These are phyloP conservation scores for Pyricularia pennisetigena DNA, from an alignment of 2,329 filamentous ascomycete species.

Conservation along the genomic window DNA sequence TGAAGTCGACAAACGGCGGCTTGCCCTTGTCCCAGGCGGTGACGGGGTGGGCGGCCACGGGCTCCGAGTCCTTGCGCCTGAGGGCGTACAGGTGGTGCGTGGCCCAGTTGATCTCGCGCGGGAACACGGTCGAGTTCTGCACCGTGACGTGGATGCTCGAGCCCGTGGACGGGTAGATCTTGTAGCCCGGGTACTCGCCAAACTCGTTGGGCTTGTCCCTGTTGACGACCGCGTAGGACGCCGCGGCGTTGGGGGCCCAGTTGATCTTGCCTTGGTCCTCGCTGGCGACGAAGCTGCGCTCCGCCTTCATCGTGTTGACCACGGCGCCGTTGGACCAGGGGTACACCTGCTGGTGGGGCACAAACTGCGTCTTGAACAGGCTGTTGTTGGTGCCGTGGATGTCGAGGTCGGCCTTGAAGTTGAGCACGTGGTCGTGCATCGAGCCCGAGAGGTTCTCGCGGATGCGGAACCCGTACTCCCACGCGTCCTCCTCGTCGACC, in stretches of 20 bases:
- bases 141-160: constrained; percentile 10
- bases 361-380: constrained; percentile 10
- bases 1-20: constrained; percentile 1
- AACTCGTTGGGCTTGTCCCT: constrained; percentile 20
- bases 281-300: neutral
- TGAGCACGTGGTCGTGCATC: constrained; percentile 21
- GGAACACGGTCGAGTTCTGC: constrained; percentile 3
- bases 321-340: constrained; percentile 1
- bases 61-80: constrained; percentile 3
- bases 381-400: constrained; percentile 18
- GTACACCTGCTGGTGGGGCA: neutral
- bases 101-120: neutral
- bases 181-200: constrained; percentile 25
- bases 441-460: constrained; percentile 16
- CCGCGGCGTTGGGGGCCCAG: constrained; percentile 16
- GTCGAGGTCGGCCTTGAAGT: constrained; percentile 22
- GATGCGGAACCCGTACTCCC: constrained; percentile 17
- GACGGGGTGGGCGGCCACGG: neutral
- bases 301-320: constrained; percentile 1
- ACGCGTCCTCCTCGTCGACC: constrained; percentile 16
- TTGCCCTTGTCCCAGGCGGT: neutral
- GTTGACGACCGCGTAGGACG: constrained; percentile 24
- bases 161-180: constrained; percentile 19
- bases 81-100: constrained; percentile 2
- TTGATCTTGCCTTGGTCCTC: constrained; percentile 5